Percentiles rank a stretch among this genome's conserved stretches.
Conservation (phyloP, 192 early-diverging fungal species). For the Linnemannia elongata region DNA sequence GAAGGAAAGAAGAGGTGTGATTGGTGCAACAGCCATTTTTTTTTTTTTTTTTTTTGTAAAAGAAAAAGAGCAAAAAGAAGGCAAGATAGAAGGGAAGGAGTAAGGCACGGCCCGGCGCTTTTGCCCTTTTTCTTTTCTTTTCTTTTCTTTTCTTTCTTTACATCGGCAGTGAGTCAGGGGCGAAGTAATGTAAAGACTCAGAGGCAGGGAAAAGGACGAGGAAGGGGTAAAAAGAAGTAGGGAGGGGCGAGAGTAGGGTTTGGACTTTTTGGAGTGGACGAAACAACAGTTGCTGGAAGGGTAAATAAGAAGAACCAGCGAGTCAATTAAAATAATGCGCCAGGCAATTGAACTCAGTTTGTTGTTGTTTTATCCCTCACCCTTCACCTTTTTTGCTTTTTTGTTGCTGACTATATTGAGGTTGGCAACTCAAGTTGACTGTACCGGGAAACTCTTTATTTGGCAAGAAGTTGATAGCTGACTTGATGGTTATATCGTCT, state of each 20-base stretch:
- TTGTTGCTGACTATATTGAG: neutral
- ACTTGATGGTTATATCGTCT: neutral
- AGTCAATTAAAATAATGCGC: neutral
- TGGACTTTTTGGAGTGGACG: neutral
- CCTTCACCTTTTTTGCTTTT: neutral
- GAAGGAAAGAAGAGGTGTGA: neutral
- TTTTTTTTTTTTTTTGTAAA: neutral
- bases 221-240: neutral
- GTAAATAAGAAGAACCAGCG: neutral
- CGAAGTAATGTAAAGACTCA: neutral
- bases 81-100: neutral
- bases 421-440: neutral
- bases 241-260: neutral
- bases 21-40: neutral
- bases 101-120: constrained; percentile 22
- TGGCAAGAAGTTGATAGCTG: neutral
- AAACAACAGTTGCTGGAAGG: neutral
- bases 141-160: neutral
- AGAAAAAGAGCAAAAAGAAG: neutral
- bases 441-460: neutral
- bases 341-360: neutral
- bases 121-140: neutral
- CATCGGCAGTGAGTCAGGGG: neutral
- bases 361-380: neutral
- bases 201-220: too few relatives aligned